A percentile compares a stretch with the other conserved stretches of the same genome.
phyloP scores from a whole-genome alignment of 2,329 filamentous ascomycete species.

The Coniella vitis region DNA sequence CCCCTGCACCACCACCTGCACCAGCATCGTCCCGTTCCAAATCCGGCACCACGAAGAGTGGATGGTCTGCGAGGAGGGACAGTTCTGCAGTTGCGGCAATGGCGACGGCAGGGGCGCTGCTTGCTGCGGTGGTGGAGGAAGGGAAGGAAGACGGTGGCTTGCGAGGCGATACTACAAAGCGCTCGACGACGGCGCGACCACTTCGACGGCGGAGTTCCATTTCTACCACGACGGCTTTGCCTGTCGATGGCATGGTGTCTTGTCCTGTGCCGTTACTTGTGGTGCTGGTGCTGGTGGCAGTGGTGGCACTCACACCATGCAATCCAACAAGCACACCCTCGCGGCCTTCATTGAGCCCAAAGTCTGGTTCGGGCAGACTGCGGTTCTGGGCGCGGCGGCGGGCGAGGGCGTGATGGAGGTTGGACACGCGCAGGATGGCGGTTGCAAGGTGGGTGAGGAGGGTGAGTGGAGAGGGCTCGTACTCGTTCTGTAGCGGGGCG shows the following conservation, averaged over 20 bases:
- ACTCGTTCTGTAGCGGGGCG: constrained; percentile 38
- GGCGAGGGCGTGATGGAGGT: constrained; percentile 66
- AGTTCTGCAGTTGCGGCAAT: constrained; percentile 24
- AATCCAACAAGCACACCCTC: constrained; percentile 75
- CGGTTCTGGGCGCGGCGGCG: constrained; percentile 69
- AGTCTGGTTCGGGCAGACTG: constrained; percentile 67
- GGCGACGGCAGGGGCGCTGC: too few species aligned
- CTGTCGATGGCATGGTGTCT: constrained; percentile 1
- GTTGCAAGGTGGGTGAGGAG: constrained; percentile 83
- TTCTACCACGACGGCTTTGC: constrained; percentile 60
- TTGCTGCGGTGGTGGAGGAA: too few species aligned
- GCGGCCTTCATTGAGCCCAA: constrained; percentile 68
- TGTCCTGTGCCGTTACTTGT: too few species aligned
- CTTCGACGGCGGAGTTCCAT: constrained; percentile 83
- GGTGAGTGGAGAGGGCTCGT: constrained; percentile 63
- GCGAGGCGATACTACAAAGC: constrained; percentile 43
- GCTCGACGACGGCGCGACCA: constrained; percentile 69
- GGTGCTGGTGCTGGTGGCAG: too few species aligned
- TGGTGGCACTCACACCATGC: constrained; percentile 2
- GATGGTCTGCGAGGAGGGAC: constrained; percentile 69
- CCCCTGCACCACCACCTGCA: constrained; percentile 25
- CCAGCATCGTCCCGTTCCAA: constrained; percentile 23
- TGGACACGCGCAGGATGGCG: constrained; percentile 67
- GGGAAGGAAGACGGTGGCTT: neutral
- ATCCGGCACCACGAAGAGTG: constrained; percentile 51